phyloP scores from a whole-genome alignment of 1,284 basidiomycete genomes.

The Irpex rosettiformis region DNA sequence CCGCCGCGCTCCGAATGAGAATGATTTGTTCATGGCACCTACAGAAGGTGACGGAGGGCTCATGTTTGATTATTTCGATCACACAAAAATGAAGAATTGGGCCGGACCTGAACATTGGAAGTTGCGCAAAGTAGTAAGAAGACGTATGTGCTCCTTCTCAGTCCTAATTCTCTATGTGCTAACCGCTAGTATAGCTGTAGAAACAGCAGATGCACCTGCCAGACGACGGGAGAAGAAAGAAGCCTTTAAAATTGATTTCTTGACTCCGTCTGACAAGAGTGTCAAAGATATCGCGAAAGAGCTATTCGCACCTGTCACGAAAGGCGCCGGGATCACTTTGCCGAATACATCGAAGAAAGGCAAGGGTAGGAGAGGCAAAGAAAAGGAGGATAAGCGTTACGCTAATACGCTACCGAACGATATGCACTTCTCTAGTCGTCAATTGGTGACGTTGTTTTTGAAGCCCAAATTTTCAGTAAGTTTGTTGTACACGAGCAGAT shows the following conservation, averaged over 20 bases:
- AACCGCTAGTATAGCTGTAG: conserved; percentile 34
- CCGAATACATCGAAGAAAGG: conserved; percentile 51
- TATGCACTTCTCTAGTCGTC: conserved; percentile 93
- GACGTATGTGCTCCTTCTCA: conserved; percentile 47
- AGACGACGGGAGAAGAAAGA: conserved; percentile 78
- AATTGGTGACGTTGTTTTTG: conserved; percentile 89
- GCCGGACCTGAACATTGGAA: conserved; percentile 99
- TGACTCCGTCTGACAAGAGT: conserved; percentile 56
- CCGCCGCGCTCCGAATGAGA: conserved; percentile 61
- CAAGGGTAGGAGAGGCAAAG: conserved; percentile 48
- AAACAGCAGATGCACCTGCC: conserved; percentile 47
- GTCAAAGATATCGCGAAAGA: conserved; percentile 74
- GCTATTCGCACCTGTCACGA: conserved; percentile 76
- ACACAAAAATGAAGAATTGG: conserved; percentile 91
- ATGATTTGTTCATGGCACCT: conserved; percentile 85
- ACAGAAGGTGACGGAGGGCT: conserved; percentile 50
- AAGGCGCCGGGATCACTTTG: conserved; percentile 65
- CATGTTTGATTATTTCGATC: conserved; percentile 95
- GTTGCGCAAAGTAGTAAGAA: conserved; percentile 70
- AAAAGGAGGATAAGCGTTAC: conserved; percentile 59
- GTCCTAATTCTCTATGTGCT: conserved; percentile 20
- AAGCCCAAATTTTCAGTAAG: conserved; percentile 92
- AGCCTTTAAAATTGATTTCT: conserved; percentile 87
- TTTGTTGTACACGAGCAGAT: conserved; percentile 13
- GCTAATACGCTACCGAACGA: conserved; percentile 91